Conservation (phyloP, 164 flowering plant genomes). For the Stephania cephalantha region DNA sequence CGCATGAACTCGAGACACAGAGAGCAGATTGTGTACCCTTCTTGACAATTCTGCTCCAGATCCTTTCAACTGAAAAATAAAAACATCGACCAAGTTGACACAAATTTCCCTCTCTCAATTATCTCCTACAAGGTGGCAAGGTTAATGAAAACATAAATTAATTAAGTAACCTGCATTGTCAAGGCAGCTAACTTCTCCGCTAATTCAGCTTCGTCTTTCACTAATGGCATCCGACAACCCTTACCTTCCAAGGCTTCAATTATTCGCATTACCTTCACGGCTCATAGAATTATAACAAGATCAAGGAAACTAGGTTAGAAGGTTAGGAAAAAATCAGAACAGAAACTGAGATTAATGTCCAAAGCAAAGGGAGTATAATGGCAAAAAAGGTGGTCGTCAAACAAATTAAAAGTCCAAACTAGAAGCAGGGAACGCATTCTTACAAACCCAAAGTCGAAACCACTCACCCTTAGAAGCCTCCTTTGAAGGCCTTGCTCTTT, state of each 20-base stretch:
- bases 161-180: slow-evolving; percentile 76
- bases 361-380: background rate
- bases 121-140: background rate
- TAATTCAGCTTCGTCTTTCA: slow-evolving; percentile 85
- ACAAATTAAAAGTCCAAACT: background rate
- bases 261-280: slow-evolving; percentile 72
- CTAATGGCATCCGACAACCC: slow-evolving; percentile 75
- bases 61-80: slow-evolving; percentile 67
- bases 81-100: slow-evolving; percentile 12
- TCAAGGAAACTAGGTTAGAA: background rate
- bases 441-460: background rate
- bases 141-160: background rate
- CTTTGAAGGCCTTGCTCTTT: slow-evolving; percentile 91
- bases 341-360: background rate
- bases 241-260: slow-evolving; percentile 89
- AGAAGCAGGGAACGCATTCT: background rate
- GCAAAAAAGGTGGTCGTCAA: background rate
- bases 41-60: slow-evolving; percentile 91
- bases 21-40: slow-evolving; percentile 81
- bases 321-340: background rate
- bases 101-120: background rate
- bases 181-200: slow-evolving; percentile 80
- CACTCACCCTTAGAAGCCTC: slow-evolving; percentile 73
- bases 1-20: slow-evolving; percentile 68
- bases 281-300: background rate